Evolutionary conservation across 2,329 filamentous ascomycete species (phyloP).

Genomic region (Sphaerulina populicola): DNA sequence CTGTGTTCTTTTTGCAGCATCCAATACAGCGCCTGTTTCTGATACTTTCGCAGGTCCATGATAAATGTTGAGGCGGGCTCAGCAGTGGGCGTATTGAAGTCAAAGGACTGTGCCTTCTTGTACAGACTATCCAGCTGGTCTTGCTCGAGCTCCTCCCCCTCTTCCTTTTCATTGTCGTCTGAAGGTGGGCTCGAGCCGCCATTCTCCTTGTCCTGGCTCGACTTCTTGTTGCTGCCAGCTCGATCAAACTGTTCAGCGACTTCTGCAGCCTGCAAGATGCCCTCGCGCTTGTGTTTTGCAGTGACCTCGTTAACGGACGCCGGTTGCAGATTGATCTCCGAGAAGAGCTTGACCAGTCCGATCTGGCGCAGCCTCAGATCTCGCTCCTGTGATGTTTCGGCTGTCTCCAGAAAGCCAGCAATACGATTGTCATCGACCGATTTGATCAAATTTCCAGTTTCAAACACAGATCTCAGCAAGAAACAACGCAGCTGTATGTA

Average conservation of each 20-base stretch:
- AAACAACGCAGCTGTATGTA: constrained; percentile 79
- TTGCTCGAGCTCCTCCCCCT: constrained; percentile 85
- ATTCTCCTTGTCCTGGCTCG: constrained; percentile 31
- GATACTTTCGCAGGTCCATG: constrained; percentile 80
- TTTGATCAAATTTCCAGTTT: constrained; percentile 52
- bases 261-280: constrained; percentile 78
- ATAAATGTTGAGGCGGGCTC: constrained; percentile 75
- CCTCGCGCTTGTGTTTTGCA: constrained; percentile 71
- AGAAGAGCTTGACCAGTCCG: constrained; percentile 76
- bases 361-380: constrained; percentile 76
- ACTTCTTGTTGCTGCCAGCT: constrained; percentile 48
- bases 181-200: constrained; percentile 49
- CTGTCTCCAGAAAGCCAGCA: constrained; percentile 69
- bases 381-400: constrained; percentile 78
- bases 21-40: constrained; percentile 92
- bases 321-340: constrained; percentile 77
- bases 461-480: constrained; percentile 66
- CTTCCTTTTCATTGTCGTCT: constrained; percentile 53
- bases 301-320: constrained; percentile 64
- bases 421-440: constrained; percentile 61
- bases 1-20: constrained; percentile 92
- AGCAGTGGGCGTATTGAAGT: constrained; percentile 81
- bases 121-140: constrained; percentile 92
- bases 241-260: constrained; percentile 63
- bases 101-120: constrained; percentile 92